phyloP scores from a whole-genome alignment of 2,329 filamentous ascomycete genomes.

The Hymenoscyphus salicellus region DNA sequence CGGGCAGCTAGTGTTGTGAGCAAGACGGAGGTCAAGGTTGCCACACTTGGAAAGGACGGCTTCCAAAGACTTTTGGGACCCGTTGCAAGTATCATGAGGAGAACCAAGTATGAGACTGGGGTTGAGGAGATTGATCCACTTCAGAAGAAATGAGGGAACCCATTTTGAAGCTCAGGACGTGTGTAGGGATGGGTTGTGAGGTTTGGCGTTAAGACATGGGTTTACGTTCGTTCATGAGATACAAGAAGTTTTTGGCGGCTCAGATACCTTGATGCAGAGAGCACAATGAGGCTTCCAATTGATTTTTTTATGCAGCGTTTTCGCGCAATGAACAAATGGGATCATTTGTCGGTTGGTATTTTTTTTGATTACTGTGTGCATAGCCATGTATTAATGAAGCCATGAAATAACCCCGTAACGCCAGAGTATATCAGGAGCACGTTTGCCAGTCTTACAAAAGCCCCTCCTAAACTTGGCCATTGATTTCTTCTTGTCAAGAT shows the following conservation, averaged over 20 bases:
- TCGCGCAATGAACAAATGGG: slow-evolving; percentile 3
- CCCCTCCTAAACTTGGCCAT: slow-evolving; percentile 15
- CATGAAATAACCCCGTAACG: background rate
- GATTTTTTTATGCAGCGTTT: background rate
- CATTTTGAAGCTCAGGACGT: slow-evolving; percentile 20
- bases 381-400: background rate
- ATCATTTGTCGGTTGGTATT: background rate
- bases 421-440: background rate
- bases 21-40: slow-evolving; percentile 85
- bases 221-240: slow-evolving; percentile 33
- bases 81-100: slow-evolving; percentile 90
- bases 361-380: background rate
- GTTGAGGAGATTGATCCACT: slow-evolving; percentile 68
- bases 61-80: slow-evolving; percentile 92
- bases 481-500: no score
- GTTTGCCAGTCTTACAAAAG: background rate
- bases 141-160: slow-evolving; percentile 38
- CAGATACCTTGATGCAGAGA: slow-evolving; percentile 33
- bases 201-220: slow-evolving; percentile 33
- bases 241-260: slow-evolving; percentile 27
- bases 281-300: slow-evolving; percentile 25
- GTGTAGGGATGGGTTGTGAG: slow-evolving; percentile 17
- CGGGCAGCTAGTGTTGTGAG: slow-evolving; percentile 86
- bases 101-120: slow-evolving; percentile 59
- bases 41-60: slow-evolving; percentile 85